Conservation (phyloP, 192 early-diverging fungal species). For the Coemansia sp. region DNA sequence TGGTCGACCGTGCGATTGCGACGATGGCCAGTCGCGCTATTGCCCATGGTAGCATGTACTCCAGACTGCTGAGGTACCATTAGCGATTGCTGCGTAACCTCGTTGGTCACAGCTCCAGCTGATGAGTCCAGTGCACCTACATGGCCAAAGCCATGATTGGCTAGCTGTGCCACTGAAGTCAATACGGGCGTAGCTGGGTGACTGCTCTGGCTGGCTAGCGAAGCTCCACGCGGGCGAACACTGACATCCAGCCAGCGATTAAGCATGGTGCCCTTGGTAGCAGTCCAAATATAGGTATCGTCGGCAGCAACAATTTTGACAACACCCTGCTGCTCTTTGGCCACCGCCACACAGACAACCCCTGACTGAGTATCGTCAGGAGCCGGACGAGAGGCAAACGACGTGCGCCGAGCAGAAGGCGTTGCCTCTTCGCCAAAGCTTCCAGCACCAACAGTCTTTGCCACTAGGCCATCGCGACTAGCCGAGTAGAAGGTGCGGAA, state of each 20-base stretch:
- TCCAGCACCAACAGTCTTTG: constrained; percentile 72
- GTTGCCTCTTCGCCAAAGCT: constrained; percentile 21
- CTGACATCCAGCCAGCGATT: constrained; percentile 74
- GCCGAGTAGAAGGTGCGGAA: constrained; percentile 93
- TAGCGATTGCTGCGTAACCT: constrained; percentile 23
- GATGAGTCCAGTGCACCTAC: neutral
- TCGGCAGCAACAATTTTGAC: constrained; percentile 85
- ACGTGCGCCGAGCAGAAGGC: constrained; percentile 17
- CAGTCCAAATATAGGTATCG: constrained; percentile 90
- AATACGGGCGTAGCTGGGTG: constrained; percentile 4
- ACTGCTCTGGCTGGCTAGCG: constrained; percentile 9
- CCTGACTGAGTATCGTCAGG: constrained; percentile 25
- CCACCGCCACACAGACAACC: constrained; percentile 77
- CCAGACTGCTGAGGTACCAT: constrained; percentile 16
- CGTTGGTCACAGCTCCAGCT: neutral
- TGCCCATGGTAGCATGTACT: neutral
- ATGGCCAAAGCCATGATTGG: neutral
- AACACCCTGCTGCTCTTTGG: constrained; percentile 81
- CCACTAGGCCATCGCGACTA: constrained; percentile 87
- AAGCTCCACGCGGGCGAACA: constrained; percentile 10
- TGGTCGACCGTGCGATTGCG: constrained; percentile 31
- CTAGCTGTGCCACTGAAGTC: neutral
- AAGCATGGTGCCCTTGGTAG: constrained; percentile 79
- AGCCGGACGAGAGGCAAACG: constrained; percentile 14
- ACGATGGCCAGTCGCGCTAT: constrained; percentile 13